These are phyloP conservation scores for Cercospora sesami DNA, from an alignment of 2,329 filamentous ascomycete species.

Conservation along the genomic window DNA sequence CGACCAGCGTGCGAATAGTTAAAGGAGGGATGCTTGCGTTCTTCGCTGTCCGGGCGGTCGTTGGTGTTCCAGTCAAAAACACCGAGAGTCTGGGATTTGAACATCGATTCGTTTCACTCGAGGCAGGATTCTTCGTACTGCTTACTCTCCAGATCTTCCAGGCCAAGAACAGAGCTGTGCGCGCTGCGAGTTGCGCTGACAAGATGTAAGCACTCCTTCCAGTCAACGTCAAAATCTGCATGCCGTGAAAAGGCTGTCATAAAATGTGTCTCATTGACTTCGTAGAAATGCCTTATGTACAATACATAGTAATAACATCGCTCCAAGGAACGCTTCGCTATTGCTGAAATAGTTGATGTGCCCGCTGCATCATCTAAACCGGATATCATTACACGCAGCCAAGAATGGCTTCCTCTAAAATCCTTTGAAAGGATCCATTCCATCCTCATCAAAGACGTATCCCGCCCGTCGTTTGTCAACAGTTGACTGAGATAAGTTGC, in stretches of 20 bases:
- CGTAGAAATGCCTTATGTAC: conserved; percentile 16
- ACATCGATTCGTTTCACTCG: not conserved
- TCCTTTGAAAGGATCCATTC: conserved; percentile 40
- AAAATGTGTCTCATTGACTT: conserved; percentile 3
- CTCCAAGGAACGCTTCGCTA: not conserved
- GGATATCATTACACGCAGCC: conserved; percentile 4
- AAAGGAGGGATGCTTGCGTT: not conserved
- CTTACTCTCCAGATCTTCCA: not conserved
- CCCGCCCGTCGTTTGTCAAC: conserved; percentile 36
- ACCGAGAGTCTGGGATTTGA: not conserved
- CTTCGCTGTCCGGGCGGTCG: not conserved
- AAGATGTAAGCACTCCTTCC: not conserved
- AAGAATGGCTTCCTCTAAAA: conserved; percentile 30
- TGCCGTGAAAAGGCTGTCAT: conserved; percentile 2
- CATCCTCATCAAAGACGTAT: conserved; percentile 40
- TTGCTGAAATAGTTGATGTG: not conserved
- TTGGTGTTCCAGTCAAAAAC: not conserved
- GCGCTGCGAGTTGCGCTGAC: not conserved
- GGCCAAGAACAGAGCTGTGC: not conserved
- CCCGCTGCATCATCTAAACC: conserved; percentile 3
- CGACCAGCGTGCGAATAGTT: not conserved
- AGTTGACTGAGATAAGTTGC: conserved; percentile 35
- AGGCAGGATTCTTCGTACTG: not conserved
- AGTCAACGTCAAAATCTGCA: not conserved
- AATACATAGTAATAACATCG: conserved; percentile 1